Conservation (phyloP, 2,329 filamentous ascomycete genomes). For the Botryosphaeria dothidea region DNA sequence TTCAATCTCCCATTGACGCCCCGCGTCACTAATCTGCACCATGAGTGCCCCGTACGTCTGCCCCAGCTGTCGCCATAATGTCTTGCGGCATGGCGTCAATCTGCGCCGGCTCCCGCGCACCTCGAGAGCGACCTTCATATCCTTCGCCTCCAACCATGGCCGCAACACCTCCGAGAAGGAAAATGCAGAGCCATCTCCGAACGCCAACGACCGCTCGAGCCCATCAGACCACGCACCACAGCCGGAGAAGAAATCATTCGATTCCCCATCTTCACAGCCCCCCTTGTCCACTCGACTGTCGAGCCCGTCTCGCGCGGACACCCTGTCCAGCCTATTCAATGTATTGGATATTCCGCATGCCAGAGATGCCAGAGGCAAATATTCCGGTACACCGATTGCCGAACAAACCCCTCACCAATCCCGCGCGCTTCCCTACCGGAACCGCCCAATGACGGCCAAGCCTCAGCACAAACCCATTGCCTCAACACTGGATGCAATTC, state of each 20-base stretch:
- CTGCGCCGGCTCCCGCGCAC: not conserved
- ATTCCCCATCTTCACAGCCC: not conserved
- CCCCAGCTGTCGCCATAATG: constrained; percentile 16
- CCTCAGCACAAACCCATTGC: not conserved
- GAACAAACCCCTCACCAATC: not conserved
- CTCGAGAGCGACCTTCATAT: constrained; percentile 5
- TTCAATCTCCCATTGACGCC: not conserved
- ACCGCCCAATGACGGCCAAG: too few species aligned
- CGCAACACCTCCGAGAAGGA: not conserved
- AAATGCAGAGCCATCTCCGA: not conserved
- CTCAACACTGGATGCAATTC: not conserved
- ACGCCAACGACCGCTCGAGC: not conserved
- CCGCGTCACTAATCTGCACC: not conserved
- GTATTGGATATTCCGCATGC: not conserved
- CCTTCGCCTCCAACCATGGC: not conserved
- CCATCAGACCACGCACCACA: not conserved
- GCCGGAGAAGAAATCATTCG: not conserved
- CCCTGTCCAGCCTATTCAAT: not conserved
- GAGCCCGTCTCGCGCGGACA: not conserved
- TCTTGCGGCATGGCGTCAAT: not conserved
- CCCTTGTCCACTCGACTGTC: not conserved
- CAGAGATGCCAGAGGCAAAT: not conserved
- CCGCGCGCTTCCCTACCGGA: not conserved
- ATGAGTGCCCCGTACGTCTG: constrained; percentile 19
- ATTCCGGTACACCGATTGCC: not conserved